Percentiles rank a stretch among this genome's conserved stretches.
These are phyloP conservation scores for Nemania serpens DNA, from an alignment of 2,329 filamentous ascomycete genomes.

Conservation along the genomic window DNA sequence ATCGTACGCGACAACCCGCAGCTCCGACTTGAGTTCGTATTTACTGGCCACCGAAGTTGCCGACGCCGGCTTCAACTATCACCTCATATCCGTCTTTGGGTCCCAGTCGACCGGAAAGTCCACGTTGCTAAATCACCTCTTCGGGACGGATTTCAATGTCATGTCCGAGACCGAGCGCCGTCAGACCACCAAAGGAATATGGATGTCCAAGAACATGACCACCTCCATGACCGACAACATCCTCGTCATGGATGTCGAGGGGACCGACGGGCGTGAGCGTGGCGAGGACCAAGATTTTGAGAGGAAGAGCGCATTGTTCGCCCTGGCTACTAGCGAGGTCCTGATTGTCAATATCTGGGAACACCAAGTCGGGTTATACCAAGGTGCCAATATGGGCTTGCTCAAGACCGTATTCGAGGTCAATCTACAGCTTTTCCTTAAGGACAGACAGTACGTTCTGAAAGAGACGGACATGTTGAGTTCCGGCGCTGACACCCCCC, in stretches of 20 bases:
- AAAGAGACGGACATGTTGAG: background rate
- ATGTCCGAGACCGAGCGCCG: slow-evolving; percentile 94
- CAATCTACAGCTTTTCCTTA: slow-evolving; percentile 94
- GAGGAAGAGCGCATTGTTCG: slow-evolving; percentile 96
- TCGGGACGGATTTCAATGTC: slow-evolving; percentile 94
- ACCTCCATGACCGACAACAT: slow-evolving; percentile 92
- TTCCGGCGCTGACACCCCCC: slow-evolving; percentile 23
- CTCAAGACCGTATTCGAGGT: slow-evolving; percentile 99
- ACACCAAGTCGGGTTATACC: slow-evolving; percentile 96
- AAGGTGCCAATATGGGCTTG: slow-evolving; percentile 98
- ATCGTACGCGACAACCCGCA: slow-evolving; percentile 44
- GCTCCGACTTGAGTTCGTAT: slow-evolving; percentile 79
- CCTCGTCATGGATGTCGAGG: slow-evolving; percentile 98
- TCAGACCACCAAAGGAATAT: slow-evolving; percentile 99
- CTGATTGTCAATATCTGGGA: slow-evolving; percentile 99
- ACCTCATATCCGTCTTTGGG: slow-evolving; percentile 97
- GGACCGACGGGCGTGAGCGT: slow-evolving; percentile 92
- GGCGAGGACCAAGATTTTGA: slow-evolving; percentile 99
- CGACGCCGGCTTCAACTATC: slow-evolving; percentile 96
- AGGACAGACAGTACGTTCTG: slow-evolving; percentile 79
- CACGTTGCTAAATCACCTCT: slow-evolving; percentile 92
- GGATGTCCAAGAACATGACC: slow-evolving; percentile 97
- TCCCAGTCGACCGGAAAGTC: slow-evolving; percentile 99
- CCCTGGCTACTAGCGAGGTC: slow-evolving; percentile 95
- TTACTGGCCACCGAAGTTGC: slow-evolving; percentile 79